phyloP scores from a whole-genome alignment of 305 asterid genomes.

The Fraxinus angustifolia region DNA sequence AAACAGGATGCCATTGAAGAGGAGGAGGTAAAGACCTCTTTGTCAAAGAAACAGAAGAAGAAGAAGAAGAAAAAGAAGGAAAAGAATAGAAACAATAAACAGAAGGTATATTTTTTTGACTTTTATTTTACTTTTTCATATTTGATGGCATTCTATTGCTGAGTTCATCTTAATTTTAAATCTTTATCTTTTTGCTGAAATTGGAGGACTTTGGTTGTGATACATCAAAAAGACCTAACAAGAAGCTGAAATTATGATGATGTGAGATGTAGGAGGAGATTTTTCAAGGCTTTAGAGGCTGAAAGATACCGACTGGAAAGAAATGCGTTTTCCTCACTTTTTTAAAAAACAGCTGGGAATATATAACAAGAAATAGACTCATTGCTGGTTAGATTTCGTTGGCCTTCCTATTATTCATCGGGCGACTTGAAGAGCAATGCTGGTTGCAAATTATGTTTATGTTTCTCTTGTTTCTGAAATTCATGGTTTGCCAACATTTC shows the following conservation, averaged over 20 bases:
- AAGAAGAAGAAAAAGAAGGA: constrained; percentile 43
- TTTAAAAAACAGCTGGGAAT: not conserved
- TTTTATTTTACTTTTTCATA: not conserved
- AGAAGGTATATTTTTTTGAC: constrained; percentile 31
- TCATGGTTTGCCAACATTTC: not conserved
- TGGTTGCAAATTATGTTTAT: not conserved
- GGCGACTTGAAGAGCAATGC: not conserved
- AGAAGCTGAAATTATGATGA: constrained; percentile 50
- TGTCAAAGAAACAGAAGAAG: constrained; percentile 42
- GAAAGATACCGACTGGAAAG: not conserved
- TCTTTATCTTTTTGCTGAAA: constrained; percentile 36
- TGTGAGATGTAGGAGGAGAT: not conserved
- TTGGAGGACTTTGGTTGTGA: constrained; percentile 28
- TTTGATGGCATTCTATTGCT: not conserved
- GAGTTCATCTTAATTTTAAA: not conserved
- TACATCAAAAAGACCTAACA: constrained; percentile 34
- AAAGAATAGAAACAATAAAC: constrained; percentile 40
- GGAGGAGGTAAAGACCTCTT: constrained; percentile 25
- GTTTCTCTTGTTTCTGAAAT: not conserved
- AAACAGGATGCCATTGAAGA: constrained; percentile 42
- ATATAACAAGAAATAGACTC: not conserved
- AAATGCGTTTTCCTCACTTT: not conserved
- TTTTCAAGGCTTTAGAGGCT: not conserved
- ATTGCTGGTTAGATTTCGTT: not conserved
- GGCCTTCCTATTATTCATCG: not conserved